Evolutionary conservation across 169 alveolate species (phyloP), one percentile per base, ranked within the genome.

Genomic region (Eimeria maxima): DNA sequence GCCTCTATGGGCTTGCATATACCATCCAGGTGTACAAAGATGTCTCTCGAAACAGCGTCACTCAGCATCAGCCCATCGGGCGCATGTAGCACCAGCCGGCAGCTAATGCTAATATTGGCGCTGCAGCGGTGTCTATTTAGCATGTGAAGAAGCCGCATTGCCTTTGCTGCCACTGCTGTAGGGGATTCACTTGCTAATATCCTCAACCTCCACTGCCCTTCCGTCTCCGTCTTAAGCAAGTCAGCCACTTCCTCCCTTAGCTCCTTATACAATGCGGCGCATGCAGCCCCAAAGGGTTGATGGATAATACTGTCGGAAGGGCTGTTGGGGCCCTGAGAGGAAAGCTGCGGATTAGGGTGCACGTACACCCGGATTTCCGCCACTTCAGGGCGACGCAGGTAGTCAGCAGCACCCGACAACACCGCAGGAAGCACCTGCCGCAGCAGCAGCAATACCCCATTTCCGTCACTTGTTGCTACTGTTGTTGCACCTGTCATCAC

Each of bases 341-440:
- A 57, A 16, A 55, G 6, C 8, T 14, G 42, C 8, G 13, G 6
- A 47, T n/a, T 47, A 3, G 90, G 90, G 73, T 81, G 90, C 38
- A 84, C 78, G 93, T 29, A 53, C 74, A 84, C 80, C 76, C 55
- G 78, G n/a, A 84, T 60, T n/a, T 55, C 93, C 6, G 93, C 93
- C 4, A 84, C 93, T 16, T 24, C 80, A n/a, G 92, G 92, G 44
- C 63, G 57, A 42, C 78, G 93, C 38, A 84, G 93, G 80, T 55
- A 84, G 3, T 18, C 78, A 2, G 93, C 55, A 18, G 93, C 93
- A 14, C 93, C 93, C 7, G 27, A 44, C 93, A 84, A 44, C 55
- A 84, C 78, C 20, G 93, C 57, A 18, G 93, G 93, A 65, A 84
- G 78, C 93, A 84, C 80, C 45, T 84, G 93, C 93, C 57, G 93